Evolutionary conservation across 805 yeast species (phyloP).

Genomic region (Candida coquimbonensis): DNA sequence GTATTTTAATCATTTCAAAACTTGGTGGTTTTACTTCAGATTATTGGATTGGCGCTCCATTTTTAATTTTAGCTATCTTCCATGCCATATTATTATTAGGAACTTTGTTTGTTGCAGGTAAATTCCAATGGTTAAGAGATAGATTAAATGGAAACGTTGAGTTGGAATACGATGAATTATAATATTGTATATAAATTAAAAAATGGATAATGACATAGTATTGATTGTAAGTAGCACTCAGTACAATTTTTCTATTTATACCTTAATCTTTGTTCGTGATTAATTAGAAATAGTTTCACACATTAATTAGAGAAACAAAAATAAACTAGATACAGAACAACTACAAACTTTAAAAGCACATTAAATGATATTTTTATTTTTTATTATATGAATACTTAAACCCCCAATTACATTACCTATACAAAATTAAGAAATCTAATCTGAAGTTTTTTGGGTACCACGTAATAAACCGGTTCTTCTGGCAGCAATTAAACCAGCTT

Average conservation of each 20-base stretch:
- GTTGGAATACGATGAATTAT: constrained; percentile 9
- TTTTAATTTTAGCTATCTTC: constrained; percentile 42
- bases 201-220: neutral
- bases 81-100: constrained; percentile 22
- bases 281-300: neutral
- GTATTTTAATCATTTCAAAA: constrained; percentile 52
- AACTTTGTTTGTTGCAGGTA: constrained; percentile 17
- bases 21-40: constrained; percentile 60
- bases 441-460: constrained; percentile 96
- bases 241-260: neutral
- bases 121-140: constrained; percentile 10
- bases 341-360: constrained; percentile 3
- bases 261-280: too few relatives aligned
- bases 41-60: constrained; percentile 51
- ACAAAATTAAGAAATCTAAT: constrained; percentile 37
- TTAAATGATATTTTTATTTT: constrained; percentile 16
- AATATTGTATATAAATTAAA: neutral
- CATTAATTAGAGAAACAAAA: neutral
- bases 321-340: neutral
- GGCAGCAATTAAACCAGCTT: constrained; percentile 99
- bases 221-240: neutral
- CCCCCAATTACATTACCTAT: constrained; percentile 20
- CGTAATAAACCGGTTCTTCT: constrained; percentile 99
- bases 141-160: constrained; percentile 6
- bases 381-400: constrained; percentile 16